Evolutionary conservation across 208 protist genomes (phyloP), one percentile per base, ranked within the genome.

Genomic region (Blechomonas ayalai): DNA sequence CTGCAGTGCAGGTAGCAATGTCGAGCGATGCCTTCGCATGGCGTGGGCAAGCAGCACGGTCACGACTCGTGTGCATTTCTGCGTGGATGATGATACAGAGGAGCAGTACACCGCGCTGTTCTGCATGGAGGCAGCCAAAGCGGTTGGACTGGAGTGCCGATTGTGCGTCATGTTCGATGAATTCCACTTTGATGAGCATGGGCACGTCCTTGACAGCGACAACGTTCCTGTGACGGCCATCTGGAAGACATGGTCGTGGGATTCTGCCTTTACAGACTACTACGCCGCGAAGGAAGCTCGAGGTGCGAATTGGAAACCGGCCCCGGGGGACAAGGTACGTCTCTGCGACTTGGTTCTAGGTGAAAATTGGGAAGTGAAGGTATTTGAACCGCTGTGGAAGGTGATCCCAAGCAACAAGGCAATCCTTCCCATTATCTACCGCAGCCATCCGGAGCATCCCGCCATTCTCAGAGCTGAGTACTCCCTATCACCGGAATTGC

Each of bases 231-330:
- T 95, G 31, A 77, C 67, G 22, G 65, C 70, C 25, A 66, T 95
- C 8, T 95, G 87, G 83, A 95, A 95, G 71, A 95, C 82, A 39
- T 95, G 87, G 83, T 89, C 87, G 78, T 95, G 87, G 87, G 79
- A 95, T 57, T 75, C 70, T 8, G 87, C 82, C 23, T 80, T 95
- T 57, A 54, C 58, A 7, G 82, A 91, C 67, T 77, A 82, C 52
- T 58, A 70, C 25, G 55, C 42, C 9, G 82, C 82, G 9, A 60
- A 62, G 42, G 39, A 53, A 40, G 70, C 88, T 60, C 77, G 82
- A 8, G 80, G 82, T 15, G 26, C 16, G 27, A 47, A 73, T 34
- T 92, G 77, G 75, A 64, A 71, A 60, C 76, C 78, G 19, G 72
- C 62, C 10, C 67, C 76, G 19, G 18, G 34, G 16, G 79, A 88